Evolutionary conservation across 192 early-diverging fungal species (phyloP).

Genomic region (Anaeromyces robustus): DNA sequence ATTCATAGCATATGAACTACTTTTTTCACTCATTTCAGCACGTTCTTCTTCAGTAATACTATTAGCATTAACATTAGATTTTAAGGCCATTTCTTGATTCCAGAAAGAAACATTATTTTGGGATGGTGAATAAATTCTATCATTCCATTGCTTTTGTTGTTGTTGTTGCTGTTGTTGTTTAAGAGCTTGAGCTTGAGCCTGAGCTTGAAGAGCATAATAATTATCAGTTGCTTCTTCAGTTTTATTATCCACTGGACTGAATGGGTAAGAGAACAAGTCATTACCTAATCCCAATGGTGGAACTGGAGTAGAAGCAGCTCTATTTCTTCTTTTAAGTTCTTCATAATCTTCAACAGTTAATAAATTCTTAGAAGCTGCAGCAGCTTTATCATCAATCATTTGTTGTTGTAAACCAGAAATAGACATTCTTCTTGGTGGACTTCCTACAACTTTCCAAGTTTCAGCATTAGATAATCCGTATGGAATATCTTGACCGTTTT

Average conservation of each 20-base stretch:
- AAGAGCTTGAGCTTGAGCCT: background rate
- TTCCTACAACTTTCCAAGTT: constrained; percentile 43
- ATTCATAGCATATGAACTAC: background rate
- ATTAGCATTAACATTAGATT: constrained; percentile 12
- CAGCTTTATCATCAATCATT: constrained; percentile 4
- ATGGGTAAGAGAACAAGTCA: background rate
- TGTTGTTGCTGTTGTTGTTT: background rate
- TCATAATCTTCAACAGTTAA: constrained; percentile 16
- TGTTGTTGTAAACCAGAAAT: constrained; percentile 33
- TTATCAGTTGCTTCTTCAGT: background rate
- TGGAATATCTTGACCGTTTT: background rate
- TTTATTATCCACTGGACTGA: background rate
- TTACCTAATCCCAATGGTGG: constrained; percentile 6
- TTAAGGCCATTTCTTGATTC: background rate
- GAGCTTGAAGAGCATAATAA: background rate
- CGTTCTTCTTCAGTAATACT: constrained; percentile 13
- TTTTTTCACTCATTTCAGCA: constrained; percentile 16
- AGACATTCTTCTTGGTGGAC: constrained; percentile 26
- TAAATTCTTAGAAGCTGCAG: background rate
- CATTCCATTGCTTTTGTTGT: background rate
- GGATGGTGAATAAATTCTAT: background rate
- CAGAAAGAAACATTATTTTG: background rate
- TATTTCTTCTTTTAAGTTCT: constrained; percentile 10
- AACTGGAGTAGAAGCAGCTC: constrained; percentile 3
- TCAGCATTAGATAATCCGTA: constrained; percentile 1